Percentiles rank a stretch among this genome's conserved stretches.
These are phyloP conservation scores for Cercospora janseana DNA, from an alignment of 2,329 filamentous ascomycete genomes.

Conservation along the genomic window DNA sequence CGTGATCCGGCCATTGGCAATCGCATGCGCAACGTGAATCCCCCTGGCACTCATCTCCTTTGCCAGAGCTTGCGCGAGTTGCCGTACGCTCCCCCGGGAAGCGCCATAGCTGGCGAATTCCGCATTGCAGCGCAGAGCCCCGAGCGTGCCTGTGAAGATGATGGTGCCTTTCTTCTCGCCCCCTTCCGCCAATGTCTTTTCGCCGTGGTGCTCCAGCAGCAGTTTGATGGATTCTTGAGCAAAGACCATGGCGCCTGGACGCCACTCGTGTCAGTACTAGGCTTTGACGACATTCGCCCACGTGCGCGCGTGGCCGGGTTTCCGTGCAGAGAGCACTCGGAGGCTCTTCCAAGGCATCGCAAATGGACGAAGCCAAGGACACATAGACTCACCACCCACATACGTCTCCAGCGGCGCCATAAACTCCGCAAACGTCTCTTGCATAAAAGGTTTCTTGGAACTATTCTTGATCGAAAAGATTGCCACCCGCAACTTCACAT, in stretches of 20 bases:
- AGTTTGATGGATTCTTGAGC: conserved; percentile 53
- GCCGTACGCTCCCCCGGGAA: conserved; percentile 52
- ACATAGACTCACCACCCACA: conserved; percentile 46
- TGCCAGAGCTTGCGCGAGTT: conserved; percentile 56
- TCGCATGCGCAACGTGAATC: conserved; percentile 59
- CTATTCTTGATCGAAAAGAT: conserved; percentile 59
- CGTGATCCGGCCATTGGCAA: conserved; percentile 56
- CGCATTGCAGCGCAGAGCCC: conserved; percentile 51
- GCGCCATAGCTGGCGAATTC: conserved; percentile 58
- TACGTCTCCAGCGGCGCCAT: conserved; percentile 51
- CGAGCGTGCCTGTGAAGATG: conserved; percentile 55
- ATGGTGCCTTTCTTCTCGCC: conserved; percentile 56
- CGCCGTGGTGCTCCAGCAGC: conserved; percentile 54
- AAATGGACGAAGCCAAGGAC: no score
- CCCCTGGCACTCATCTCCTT: conserved; percentile 58
- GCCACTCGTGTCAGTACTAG: no score
- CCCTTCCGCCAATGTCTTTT: conserved; percentile 47
- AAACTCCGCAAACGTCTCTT: conserved; percentile 54
- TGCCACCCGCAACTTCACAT: conserved; percentile 51
- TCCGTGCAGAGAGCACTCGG: no score
- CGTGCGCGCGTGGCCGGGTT: not conserved
- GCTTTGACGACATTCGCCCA: not conserved
- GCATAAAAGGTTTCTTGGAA: conserved; percentile 55
- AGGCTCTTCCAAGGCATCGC: no score
- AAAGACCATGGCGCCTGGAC: conserved; percentile 53